Evolutionary conservation across 2,329 filamentous ascomycete species (phyloP), one percentile per base, ranked within the genome.

Genomic region (Fusarium fracticaudum): DNA sequence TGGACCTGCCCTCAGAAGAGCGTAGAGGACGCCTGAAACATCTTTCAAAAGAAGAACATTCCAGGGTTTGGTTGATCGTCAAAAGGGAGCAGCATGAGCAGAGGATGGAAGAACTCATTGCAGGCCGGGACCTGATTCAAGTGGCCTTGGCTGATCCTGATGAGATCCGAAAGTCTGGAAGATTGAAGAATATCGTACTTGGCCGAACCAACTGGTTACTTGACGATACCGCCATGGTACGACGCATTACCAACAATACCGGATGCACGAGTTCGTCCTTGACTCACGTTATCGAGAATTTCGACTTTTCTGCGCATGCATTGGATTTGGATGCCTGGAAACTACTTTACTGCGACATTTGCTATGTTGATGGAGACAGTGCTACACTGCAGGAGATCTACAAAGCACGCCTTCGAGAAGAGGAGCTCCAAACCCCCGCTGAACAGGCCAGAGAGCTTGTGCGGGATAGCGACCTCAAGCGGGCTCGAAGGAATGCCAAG

Each of bases 81-180:
- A 11, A 45, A 2, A 26, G 11, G 3, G 43, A 37, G 35, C 35
- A 17, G 15, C 4, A 17, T 15, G 35, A 9, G 1, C 35, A 67
- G 62, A 51, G 7, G 33, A n/a, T 58, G 12, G 14, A 63, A 31
- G 54, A 69, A 11, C 2, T 4, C 5, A 66, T 72, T 20, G 60
- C 64, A 47, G 65, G 65, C 6, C 61, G 61, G 13, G 69, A 73
- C 37, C 71, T 73, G 8, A 26, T 69, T 12, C 40, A 72, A 44
- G 6, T 66, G 17, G 54, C 71, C 54, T 60, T 72, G 13, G 18
- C 10, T 48, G 8, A 72, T 43, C 68, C 53, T 43, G 47, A 50
- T 9, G 38, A 64, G 24, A 67, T 64, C 37, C 20, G 17, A 17
- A 17, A 37, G 2, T 3, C 17, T 37, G 35, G 8, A 17, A 6